Base-by-base conservation (phyloP, 129 eudicot genomes). In the Heracleum sosnowskyi region DNA sequence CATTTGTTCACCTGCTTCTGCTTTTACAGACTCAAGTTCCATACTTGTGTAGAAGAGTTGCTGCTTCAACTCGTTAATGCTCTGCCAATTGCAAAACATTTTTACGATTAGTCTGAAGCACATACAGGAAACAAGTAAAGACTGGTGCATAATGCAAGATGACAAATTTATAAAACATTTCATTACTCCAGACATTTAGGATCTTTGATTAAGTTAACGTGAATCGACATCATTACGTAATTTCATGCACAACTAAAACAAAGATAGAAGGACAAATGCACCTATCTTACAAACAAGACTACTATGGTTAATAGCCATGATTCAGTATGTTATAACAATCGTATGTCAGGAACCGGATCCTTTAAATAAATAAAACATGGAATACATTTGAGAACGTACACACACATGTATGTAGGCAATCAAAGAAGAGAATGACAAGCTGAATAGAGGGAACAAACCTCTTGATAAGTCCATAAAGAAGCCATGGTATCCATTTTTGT, bases 381-480 rank as follows among this genome's bases (percentile, higher is more conserved):
- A 5, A 37, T 36, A 36, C 5, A 7, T 37, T 37, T 37, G 40
- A 37, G 40, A 37, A 37, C 5, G 40, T 37, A 37, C 40, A 37
- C 5, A 37, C 5, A 37, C 40, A 4, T 37, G 40, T 37, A 37
- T 7, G 11, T 40, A 40, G 42, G 47, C 16, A 55, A 24, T 55
- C 11, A 69, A 69, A 34, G 78, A 80, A 85, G 16, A 20, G 53
- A 82, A 79, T 16, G 11, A 66, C 5, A 7, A 33, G 33, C 42
- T 64, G 57, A 49, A 51, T 39, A 11, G 74, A 77, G 47, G 45
- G 80, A 86, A 33, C 90, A 82, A 77, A 92, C 97, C 93, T 92
- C 91, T 80, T 83, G 93, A 79, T 88, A 86, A 82, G 79, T 83
- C 97, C 97, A 92, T 75, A 90, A 80, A 74, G 96, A 88, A 68